Evolutionary conservation across 1,139 yeast genomes (phyloP), one percentile per base, ranked within the genome.

Genomic region (Hyphopichia pseudoburtonii): DNA sequence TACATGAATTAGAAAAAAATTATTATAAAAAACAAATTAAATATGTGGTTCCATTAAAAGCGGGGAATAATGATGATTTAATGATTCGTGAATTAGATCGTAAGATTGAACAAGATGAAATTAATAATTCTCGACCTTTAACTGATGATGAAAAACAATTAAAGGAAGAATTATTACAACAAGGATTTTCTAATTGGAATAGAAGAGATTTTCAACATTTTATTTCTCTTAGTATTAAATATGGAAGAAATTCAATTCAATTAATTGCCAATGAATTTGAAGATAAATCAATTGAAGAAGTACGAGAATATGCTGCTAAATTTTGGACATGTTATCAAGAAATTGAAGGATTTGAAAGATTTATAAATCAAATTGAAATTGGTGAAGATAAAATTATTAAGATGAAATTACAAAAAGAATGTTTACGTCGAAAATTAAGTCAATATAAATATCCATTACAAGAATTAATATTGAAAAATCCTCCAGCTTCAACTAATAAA

Each of bases 341-440:
- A 40, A 80, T 85, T 41, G 92, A 85, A 23, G 90, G 89, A 4
- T 78, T 78, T 54, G 95, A 85, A 48, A 70, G 81, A 47, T 81
- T 78, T 47, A 62, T 85, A 32, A 67, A 68, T 29, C 85, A 78
- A 45, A 83, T 85, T 44, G 92, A 85, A 56, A 65, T 68, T n/a
- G 95, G 92, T 14, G 95, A 85, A 53, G 89, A 83, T 28, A 82
- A 75, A 52, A 71, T 82, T 27, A 64, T 75, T 41, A 78, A 77
- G 46, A 51, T 71, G 9, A 78, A 75, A 48, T 54, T 80, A 23
- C 89, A 83, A 48, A 81, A 79, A 51, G 89, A 82, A 55, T 74
- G 85, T 9, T 62, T 85, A 37, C 71, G 87, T 45, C 64, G 84
- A 39, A 85, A 85, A 51, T 55, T 85, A 30, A 63, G 81, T 3